Percentiles rank a stretch among this genome's conserved stretches.
phyloP scores from a whole-genome alignment of 1,284 basidiomycete species.

The Cryptococcus sp. region DNA sequence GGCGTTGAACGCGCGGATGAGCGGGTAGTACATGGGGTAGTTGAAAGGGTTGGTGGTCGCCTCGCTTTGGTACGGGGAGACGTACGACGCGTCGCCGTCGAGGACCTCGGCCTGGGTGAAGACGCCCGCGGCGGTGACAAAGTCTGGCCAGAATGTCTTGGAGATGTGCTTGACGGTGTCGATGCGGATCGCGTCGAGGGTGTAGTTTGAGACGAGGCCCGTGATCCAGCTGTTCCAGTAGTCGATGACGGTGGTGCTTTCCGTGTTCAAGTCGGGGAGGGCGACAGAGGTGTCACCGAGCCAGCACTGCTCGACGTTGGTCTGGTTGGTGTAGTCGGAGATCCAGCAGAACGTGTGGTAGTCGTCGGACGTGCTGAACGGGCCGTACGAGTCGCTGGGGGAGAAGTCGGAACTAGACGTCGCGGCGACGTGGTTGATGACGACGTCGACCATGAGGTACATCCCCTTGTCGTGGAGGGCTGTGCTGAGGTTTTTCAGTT shows the following conservation, averaged over 20 bases:
- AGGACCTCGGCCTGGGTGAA: conserved; percentile 56
- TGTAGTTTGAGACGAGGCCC: conserved; percentile 51
- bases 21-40: conserved; percentile 61
- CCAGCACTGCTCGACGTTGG: conserved; percentile 56
- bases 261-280: conserved; percentile 55
- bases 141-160: conserved; percentile 55
- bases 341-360: conserved; percentile 55
- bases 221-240: conserved; percentile 55
- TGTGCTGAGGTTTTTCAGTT: conserved; percentile 53
- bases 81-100: conserved; percentile 45
- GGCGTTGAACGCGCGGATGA: conserved; percentile 42
- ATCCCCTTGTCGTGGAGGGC: conserved; percentile 55
- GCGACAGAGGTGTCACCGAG: conserved; percentile 50
- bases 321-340: conserved; percentile 54
- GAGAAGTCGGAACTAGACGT: conserved; percentile 23
- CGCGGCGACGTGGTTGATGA: conserved; percentile 41
- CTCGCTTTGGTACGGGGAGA: conserved; percentile 50
- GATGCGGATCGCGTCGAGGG: conserved; percentile 54
- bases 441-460: conserved; percentile 58
- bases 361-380: conserved; percentile 44
- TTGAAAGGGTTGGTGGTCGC: conserved; percentile 59
- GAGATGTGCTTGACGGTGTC: conserved; percentile 57
- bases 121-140: conserved; percentile 52
- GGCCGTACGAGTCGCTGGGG: conserved; percentile 26
- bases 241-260: conserved; percentile 47